Conservation (phyloP, 768 basidiomycete genomes). For the Lactarius akahatsu region DNA sequence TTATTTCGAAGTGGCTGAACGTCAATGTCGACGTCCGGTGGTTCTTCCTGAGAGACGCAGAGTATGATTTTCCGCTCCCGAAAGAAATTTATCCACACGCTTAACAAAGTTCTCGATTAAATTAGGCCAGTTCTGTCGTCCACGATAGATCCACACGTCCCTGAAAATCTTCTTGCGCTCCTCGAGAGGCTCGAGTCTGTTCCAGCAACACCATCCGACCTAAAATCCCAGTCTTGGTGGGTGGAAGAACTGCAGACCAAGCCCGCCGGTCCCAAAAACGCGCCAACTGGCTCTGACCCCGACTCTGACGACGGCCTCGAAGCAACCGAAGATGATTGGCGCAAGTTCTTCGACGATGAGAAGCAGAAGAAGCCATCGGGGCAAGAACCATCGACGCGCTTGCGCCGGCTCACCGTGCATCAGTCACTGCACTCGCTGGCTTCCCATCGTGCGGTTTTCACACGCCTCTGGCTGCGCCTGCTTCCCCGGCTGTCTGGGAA, state of each 20-base stretch:
- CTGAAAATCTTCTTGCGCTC: conserved; percentile 57
- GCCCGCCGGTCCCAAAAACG: conserved; percentile 48
- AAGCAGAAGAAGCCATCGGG: conserved; percentile 41
- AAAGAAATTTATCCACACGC: background rate
- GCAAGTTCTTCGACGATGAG: conserved; percentile 75
- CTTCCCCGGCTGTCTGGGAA: conserved; percentile 54
- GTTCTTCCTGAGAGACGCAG: conserved; percentile 83
- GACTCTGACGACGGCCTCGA: conserved; percentile 38
- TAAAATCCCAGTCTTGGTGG: conserved; percentile 86
- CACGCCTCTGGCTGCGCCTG: conserved; percentile 73
- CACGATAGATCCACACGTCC: conserved; percentile 39
- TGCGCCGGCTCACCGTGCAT: conserved; percentile 68
- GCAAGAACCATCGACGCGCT: conserved; percentile 42
- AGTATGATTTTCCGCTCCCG: conserved; percentile 43
- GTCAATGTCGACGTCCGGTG: conserved; percentile 82
- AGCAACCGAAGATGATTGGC: conserved; percentile 63
- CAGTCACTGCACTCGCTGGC: conserved; percentile 73
- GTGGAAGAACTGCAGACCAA: conserved; percentile 61
- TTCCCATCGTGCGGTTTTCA: conserved; percentile 80
- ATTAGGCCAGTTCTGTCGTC: conserved; percentile 31
- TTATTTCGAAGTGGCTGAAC: conserved; percentile 71
- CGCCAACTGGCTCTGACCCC: conserved; percentile 14
- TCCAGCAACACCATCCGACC: conserved; percentile 64
- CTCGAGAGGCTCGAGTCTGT: conserved; percentile 70
- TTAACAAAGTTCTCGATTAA: conserved; percentile 34